These are phyloP conservation scores for Phytophthora rubi DNA, from an alignment of 352 stramenopile genomes.

Conservation along the genomic window DNA sequence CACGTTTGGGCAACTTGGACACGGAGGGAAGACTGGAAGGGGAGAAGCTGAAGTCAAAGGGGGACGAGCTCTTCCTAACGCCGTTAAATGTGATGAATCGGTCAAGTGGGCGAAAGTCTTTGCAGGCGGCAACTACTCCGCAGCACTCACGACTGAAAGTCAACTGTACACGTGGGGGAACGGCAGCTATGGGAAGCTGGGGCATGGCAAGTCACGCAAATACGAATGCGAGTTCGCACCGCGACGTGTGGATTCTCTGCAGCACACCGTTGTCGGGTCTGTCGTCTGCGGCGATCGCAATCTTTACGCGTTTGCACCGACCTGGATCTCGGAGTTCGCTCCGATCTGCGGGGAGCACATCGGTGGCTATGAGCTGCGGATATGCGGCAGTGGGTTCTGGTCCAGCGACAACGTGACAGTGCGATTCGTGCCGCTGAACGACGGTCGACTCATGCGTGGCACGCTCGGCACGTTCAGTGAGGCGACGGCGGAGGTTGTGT, in stretches of 20 bases:
- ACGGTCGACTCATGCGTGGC: slow-evolving; percentile 59
- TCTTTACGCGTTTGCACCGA: slow-evolving; percentile 74
- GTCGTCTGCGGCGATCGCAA: slow-evolving; percentile 60
- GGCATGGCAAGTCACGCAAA: slow-evolving; percentile 27
- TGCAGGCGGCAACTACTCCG: slow-evolving; percentile 70
- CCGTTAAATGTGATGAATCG: slow-evolving; percentile 13
- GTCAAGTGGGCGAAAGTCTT: slow-evolving; percentile 58
- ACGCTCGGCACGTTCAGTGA: slow-evolving; percentile 52
- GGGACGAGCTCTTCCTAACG: slow-evolving; percentile 26
- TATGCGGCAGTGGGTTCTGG: slow-evolving; percentile 83
- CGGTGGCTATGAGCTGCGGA: slow-evolving; percentile 63
- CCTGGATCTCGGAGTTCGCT: slow-evolving; percentile 46
- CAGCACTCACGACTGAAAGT: slow-evolving; percentile 42
- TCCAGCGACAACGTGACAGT: slow-evolving; percentile 78
- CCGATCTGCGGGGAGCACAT: slow-evolving; percentile 59
- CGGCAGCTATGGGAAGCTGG: slow-evolving; percentile 55
- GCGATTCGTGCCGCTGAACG: slow-evolving; percentile 68
- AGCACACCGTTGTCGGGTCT: slow-evolving; percentile 37
- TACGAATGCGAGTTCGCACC: slow-evolving; percentile 40
- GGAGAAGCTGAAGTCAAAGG: slow-evolving; percentile 30
- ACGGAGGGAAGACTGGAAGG: slow-evolving; percentile 39
- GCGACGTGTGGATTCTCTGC: slow-evolving; percentile 46
- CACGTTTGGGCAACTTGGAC: slow-evolving; percentile 76
- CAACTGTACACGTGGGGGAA: slow-evolving; percentile 72
- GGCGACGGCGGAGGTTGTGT: slow-evolving; percentile 57